Base-by-base conservation (phyloP, 768 basidiomycete species). In the Mycena amicta region DNA sequence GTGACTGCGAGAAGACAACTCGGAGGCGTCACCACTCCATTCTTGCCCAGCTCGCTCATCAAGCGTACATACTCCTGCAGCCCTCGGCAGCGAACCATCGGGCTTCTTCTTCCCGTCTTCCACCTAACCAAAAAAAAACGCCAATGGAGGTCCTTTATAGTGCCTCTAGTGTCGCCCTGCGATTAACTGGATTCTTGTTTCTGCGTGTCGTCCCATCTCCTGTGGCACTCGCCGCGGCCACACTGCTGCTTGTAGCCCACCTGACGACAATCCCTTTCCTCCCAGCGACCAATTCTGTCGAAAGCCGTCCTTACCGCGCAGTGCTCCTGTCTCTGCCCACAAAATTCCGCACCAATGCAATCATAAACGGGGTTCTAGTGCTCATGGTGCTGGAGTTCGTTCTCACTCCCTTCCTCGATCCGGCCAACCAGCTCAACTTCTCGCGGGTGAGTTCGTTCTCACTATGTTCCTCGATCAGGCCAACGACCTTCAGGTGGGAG, bases 401-500 rank as follows among this genome's bases (percentile, higher is more conserved):
- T 47, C 62, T 75, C 22, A 75, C 81, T 1, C 89, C 90, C 3
- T 77, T 82, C 63, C 67, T 85, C 55, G 83, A 85, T 66, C 65
- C 81, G 46, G 83, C 85, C 16, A 37, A 71, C 8, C 78, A 81
- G 65, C 80, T 90, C 59, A 71, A 75, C 13, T 93, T 88, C 70
- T 83, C 84, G 2, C 82, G 90, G 50, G 74, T n/a, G 90, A 93
- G 67, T 80, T 85, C 60, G 72, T 80, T 47, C 62, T 75, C 22
- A 75, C 81, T 1, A 88, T 90, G 3, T 77, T 82, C 63, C 67
- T 85, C 55, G 83, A 85, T 66, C 65, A 80, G 46, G 83, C 85
- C 16, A 37, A 71, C 8, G 78, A 81, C 66, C 80, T 90, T 58
- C 82, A 90, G 50, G 74, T 90, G 55, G 90, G 90, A 16, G 88